These are phyloP conservation scores for Dendrocalamus latiflorus DNA, from an alignment of 202 grass and related monocot genomes.

Conservation along the genomic window DNA sequence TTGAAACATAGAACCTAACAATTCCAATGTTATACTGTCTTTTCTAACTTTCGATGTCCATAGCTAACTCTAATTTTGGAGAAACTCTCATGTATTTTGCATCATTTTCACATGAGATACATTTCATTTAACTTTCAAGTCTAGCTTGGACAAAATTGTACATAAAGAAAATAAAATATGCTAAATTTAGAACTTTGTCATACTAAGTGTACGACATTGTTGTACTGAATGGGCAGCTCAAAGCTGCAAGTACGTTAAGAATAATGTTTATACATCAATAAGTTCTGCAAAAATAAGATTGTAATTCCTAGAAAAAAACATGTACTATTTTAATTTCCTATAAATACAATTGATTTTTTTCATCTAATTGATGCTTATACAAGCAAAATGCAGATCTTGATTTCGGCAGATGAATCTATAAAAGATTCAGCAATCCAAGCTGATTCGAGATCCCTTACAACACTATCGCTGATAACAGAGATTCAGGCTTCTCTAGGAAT, in stretches of 20 bases:
- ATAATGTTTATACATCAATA: constrained; percentile 7
- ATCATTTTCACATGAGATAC: background rate
- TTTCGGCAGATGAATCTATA: constrained; percentile 68
- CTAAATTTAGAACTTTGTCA: background rate
- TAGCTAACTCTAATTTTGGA: background rate
- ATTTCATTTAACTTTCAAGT: too few relatives aligned
- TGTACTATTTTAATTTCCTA: background rate
- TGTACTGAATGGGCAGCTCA: background rate
- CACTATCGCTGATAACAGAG: constrained; percentile 60
- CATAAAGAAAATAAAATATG: background rate
- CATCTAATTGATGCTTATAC: constrained; percentile 15
- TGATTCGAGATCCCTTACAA: constrained; percentile 81
- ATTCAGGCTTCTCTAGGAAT: constrained; percentile 54
- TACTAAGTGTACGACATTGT: background rate
- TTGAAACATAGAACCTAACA: background rate
- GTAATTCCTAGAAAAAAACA: background rate
- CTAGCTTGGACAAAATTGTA: background rate
- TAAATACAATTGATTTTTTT: constrained; percentile 4
- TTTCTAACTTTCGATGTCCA: background rate
- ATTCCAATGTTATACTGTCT: background rate
- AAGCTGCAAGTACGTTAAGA: background rate
- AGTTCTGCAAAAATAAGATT: constrained; percentile 21
- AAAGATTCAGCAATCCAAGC: constrained; percentile 79
- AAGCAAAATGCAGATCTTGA: constrained; percentile 53
- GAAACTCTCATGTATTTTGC: background rate